Evolutionary conservation across 108 stramenopile genomes (phyloP).

Genomic region (Fragilariopsis cylindrus): DNA sequence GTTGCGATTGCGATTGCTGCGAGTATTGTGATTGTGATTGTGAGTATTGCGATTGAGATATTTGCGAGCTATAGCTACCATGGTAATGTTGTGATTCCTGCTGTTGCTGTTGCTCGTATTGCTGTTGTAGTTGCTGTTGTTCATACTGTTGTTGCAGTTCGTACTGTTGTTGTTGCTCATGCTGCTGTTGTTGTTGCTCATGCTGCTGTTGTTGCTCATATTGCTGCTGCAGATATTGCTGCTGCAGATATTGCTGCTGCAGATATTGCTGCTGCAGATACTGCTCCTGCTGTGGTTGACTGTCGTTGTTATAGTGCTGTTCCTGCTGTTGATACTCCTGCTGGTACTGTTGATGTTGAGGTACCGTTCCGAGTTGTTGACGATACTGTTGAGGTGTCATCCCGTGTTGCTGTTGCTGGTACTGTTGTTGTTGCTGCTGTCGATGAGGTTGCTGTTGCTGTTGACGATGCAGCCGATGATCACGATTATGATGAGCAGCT

Average conservation of each 20-base stretch:
- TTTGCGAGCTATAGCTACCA: not conserved
- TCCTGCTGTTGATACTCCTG: slow-evolving; percentile 20
- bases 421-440: slow-evolving; percentile 16
- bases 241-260: slow-evolving; percentile 16
- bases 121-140: not conserved
- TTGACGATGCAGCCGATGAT: not conserved
- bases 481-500: not conserved
- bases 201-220: not conserved
- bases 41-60: not conserved
- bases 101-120: not conserved
- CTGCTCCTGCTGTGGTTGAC: slow-evolving; percentile 13
- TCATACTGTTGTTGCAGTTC: not conserved
- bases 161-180: not conserved
- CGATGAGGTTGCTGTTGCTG: slow-evolving; percentile 17
- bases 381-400: not conserved
- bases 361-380: not conserved
- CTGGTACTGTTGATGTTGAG: slow-evolving; percentile 14
- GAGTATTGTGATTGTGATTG: slow-evolving; percentile 9
- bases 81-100: not conserved
- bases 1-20: slow-evolving; percentile 8
- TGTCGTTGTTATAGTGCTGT: not conserved
- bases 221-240: slow-evolving; percentile 14
- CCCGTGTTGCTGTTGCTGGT: slow-evolving; percentile 19
- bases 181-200: not conserved
- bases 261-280: slow-evolving; percentile 18